These are phyloP conservation scores for Juglanconis sp. DNA, from an alignment of 2,329 filamentous ascomycete genomes.

Conservation along the genomic window DNA sequence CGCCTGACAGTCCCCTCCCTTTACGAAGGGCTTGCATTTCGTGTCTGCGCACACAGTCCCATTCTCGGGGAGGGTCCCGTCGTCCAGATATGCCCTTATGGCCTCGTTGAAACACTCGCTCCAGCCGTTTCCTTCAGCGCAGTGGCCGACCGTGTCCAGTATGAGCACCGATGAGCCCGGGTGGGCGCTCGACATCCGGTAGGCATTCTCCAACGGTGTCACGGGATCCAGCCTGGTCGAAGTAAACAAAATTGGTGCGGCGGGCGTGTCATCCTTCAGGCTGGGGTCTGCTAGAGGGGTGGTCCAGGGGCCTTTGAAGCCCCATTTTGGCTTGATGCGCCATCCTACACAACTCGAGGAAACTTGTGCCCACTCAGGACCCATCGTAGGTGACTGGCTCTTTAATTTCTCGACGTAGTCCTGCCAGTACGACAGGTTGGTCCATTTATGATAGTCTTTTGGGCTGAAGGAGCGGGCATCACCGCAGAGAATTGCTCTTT, in stretches of 20 bases:
- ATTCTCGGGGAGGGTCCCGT: constrained; percentile 10
- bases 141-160: constrained; percentile 15
- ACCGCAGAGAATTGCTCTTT: constrained; percentile 30
- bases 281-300: constrained; percentile 9
- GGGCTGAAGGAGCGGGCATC: constrained; percentile 29
- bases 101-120: constrained; percentile 19
- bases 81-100: constrained; percentile 15
- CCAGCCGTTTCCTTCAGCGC: constrained; percentile 10
- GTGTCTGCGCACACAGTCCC: constrained; percentile 12
- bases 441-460: constrained; percentile 9
- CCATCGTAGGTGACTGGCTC: constrained; percentile 29
- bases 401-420: constrained; percentile 28
- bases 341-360: constrained; percentile 24
- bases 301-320: constrained; percentile 25
- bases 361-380: constrained; percentile 30
- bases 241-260: constrained; percentile 15
- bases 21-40: constrained; percentile 11
- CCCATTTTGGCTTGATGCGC: constrained; percentile 23
- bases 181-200: constrained; percentile 11
- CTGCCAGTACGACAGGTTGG: constrained; percentile 24
- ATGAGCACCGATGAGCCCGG: constrained; percentile 14
- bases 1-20: constrained; percentile 37
- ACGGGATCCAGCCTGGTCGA: constrained; percentile 13
- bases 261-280: constrained; percentile 9
- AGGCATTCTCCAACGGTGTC: constrained; percentile 10